phyloP scores from a whole-genome alignment of 2,329 filamentous ascomycete species.

The Aciculosporium take region DNA sequence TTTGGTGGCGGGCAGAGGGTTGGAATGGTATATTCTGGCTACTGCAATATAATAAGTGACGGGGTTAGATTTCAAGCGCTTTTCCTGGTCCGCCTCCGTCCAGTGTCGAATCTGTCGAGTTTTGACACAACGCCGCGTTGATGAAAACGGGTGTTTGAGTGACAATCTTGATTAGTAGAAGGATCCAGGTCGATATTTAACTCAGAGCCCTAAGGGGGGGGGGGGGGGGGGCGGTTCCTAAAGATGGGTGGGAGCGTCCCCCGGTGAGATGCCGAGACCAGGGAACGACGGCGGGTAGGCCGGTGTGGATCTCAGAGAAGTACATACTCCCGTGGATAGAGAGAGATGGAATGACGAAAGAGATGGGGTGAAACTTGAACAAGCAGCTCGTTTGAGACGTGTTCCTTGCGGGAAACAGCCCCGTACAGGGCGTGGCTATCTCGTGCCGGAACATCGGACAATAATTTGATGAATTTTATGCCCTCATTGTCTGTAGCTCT shows the following conservation, averaged over 20 bases:
- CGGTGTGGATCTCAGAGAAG: slow-evolving; percentile 5
- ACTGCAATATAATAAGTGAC: slow-evolving; percentile 3
- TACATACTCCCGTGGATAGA: slow-evolving; percentile 1
- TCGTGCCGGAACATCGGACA: slow-evolving; percentile 6
- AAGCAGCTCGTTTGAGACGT: neutral
- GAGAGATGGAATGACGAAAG: neutral
- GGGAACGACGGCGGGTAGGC: slow-evolving; percentile 1
- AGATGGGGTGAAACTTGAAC: neutral
- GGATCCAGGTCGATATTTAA: slow-evolving; percentile 10
- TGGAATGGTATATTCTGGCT: slow-evolving; percentile 2
- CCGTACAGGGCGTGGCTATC: slow-evolving; percentile 2
- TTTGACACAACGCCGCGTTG: neutral
- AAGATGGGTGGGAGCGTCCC: slow-evolving; percentile 6
- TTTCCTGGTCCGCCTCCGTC: neutral
- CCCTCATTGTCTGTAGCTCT: slow-evolving; percentile 2
- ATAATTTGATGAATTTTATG: slow-evolving; percentile 8
- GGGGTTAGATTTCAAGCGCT: slow-evolving; percentile 1
- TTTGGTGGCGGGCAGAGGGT: slow-evolving; percentile 2
- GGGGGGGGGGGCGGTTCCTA: neutral
- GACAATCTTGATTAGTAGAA: slow-evolving; percentile 3
- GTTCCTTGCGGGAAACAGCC: slow-evolving; percentile 3
- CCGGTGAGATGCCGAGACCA: slow-evolving; percentile 5
- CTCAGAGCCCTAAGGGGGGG: slow-evolving; percentile 1
- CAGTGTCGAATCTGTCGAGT: neutral
- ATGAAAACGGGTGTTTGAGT: neutral